Base-by-base conservation (phyloP, 441 rosid species). In the Brassica balearica region DNA sequence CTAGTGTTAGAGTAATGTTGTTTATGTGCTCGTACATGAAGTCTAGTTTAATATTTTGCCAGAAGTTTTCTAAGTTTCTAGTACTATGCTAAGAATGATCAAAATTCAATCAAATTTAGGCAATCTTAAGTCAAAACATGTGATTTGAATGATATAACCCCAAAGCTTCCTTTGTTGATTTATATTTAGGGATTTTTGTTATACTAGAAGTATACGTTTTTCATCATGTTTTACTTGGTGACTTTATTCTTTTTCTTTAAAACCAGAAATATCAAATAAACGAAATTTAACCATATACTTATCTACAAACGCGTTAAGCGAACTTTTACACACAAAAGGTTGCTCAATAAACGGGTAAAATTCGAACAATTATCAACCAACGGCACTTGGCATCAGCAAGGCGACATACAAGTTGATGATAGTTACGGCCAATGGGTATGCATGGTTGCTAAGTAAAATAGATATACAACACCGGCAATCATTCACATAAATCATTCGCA, bases 341-440 rank as follows among this genome's bases (percentile, higher is more conserved):
- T 51, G 56, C 56, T n/a, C 55, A 46, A 51, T 51, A 51, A 51
- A 51, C 19, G 56, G 56, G 56, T n/a, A 51, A 53, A 53, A 15
- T 2, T 53, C 58, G 20, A 14, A 15, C 58, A 53, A 14, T 53
- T 14, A 53, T 53, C 58, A 53, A 14, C 58, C 58, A 51, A 53
- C 56, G 56, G 56, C 53, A 48, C 0, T 48, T 48, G 56, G 17
- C 17, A 48, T 48, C 56, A 48, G 56, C 17, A 48, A 48, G 17
- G 56, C 56, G 17, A 48, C 20, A 14, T 53, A 53, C 56, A 53
- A 53, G 20, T 14, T 53, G 20, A 0, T 51, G 58, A 53, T 53
- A 53, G 56, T 17, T n/a, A 4, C 56, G 56, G 8, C 20, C 58
- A 53, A 53, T 14, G 17, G 56, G 56, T 48, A 48, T 12, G 17